Evolutionary conservation across 2,329 filamentous ascomycete species (phyloP), one percentile per base, ranked within the genome.

Genomic region (Alternaria gansuensis): DNA sequence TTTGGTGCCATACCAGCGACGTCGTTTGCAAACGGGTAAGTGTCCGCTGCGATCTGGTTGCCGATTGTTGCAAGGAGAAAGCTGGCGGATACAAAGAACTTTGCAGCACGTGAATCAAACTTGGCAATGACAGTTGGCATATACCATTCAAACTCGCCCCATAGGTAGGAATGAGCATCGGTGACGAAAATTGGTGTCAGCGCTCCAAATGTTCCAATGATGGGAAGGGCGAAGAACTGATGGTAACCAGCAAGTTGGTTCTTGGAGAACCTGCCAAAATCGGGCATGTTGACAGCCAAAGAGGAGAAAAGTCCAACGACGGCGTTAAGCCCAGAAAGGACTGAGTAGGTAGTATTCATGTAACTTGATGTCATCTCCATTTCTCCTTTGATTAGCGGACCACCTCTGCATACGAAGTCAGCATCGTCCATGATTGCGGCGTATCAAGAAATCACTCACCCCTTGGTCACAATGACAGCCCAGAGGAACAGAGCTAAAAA

Each of bases 251-350:
- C 70, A 17, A 80, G 68, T n/a, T 69, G 74, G 46, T 80, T 78
- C 66, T 79, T 81, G 44, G 72, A 79, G 62, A 80, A 80, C 2
- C 78, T 72, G 14, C 76, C 76, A 53, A 80, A 80, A 69, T 80
- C 79, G 5, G 82, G 77, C 71, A 84, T 83, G 67, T 85, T 85
- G 54, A 84, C 80, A 1, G 82, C 81, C 57, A 82, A 76, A 24
- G 80, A 81, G 11, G 75, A 79, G 70, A 82, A 84, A 9, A 82
- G 78, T 17, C 82, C 82, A 23, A 82, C 83, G 31, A 84, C 81
- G 13, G 77, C 79, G 39, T 81, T 82, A 52, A 82, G 69, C 3
- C 78, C 79, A 3, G 80, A 79, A 21, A 82, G 63, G 14, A 75
- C 77, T 2, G 78, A 80, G 71, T 80, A 82, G 10, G 77, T 73